Base-by-base conservation (phyloP, 768 basidiomycete species). In the Tylopilus balloui region DNA sequence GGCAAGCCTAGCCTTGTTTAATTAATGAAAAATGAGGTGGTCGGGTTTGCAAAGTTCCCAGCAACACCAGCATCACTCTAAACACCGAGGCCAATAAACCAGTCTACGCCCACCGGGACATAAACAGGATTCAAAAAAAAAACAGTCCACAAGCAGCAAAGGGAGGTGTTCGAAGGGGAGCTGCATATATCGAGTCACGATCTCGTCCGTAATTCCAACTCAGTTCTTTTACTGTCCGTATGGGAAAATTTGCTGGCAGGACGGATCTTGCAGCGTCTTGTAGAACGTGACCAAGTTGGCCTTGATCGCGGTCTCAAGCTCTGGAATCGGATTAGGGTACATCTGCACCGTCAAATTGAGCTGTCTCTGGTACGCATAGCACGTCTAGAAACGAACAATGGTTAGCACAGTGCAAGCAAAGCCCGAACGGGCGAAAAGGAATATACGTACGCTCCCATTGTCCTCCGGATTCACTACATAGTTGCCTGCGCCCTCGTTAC, bases 291-390 rank as follows among this genome's bases (percentile, higher is more conserved):
- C 5, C 42, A 43, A 34, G 20, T 43, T 43, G 21, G 42, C 15
- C 42, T 43, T 43, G 42, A 43, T 43, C 10, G 29, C 61, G 4
- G 44, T 12, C 39, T 38, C 25, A 13, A 61, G 61, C 1, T 61
- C 48, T 2, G 48, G 3, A 1, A 47, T 47, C 23, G 61, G 61
- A 5, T 63, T 27, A 1, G 61, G 62, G 45, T 63, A 62, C 45
- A 61, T 15, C 35, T 24, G n/a, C 14, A 42, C 48, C 0, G 52
- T 54, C 47, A 57, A 15, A 19, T 56, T 54, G 32, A 47, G 19
- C 39, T 59, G 60, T 34, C 20, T 51, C 7, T 56, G 57, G 15
- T 56, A 63, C 3, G 28, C 43, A 41, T 50, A 56, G 38, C 60
- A 63, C 4, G 23, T 6, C 60, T 62, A 35, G 4, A 21, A 11